Conservation (phyloP, 495 filamentous ascomycete genomes). For the Aspergillus homomorphus region DNA sequence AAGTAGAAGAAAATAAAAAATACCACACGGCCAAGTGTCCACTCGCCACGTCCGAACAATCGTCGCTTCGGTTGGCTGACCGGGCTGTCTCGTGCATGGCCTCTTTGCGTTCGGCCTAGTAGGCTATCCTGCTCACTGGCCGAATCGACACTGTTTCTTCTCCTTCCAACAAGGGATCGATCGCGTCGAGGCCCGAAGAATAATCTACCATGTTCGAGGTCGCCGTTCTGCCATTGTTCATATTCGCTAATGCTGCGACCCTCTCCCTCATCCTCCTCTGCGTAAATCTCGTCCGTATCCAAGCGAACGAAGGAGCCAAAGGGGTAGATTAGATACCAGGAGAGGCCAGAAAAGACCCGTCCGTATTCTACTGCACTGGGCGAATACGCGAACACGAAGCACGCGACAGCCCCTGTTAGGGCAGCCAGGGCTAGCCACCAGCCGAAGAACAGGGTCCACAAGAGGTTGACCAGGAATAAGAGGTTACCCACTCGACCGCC, state of each 20-base stretch:
- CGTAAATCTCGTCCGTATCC: conserved; percentile 88
- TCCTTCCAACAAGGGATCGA: conserved; percentile 82
- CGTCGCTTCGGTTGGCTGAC: conserved; percentile 71
- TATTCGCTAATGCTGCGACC: conserved; percentile 99
- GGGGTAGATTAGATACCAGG: conserved; percentile 87
- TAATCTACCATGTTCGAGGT: conserved; percentile 88
- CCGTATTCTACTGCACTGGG: conserved; percentile 85
- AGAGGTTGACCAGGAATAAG: conserved; percentile 79
- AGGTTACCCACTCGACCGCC: conserved; percentile 81
- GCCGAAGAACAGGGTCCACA: conserved; percentile 91
- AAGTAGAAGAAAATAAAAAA: conserved; percentile 98
- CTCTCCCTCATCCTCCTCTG: conserved; percentile 96
- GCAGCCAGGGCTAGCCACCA: conserved; percentile 93
- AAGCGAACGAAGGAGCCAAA: conserved; percentile 95
- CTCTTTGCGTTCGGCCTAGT: conserved; percentile 63
- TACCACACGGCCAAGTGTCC: conserved; percentile 88
- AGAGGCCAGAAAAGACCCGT: conserved; percentile 75
- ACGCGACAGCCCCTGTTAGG: conserved; percentile 66
- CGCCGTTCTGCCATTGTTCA: conserved; percentile 97
- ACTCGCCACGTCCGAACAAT: conserved; percentile 92
- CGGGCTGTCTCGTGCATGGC: conserved; percentile 46
- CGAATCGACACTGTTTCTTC: conserved; percentile 85
- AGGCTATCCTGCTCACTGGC: conserved; percentile 85
- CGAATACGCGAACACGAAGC: conserved; percentile 75
- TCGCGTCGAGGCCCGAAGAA: conserved; percentile 86